Conservation (phyloP, 768 basidiomycete genomes). For the Mycena indigotica region DNA sequence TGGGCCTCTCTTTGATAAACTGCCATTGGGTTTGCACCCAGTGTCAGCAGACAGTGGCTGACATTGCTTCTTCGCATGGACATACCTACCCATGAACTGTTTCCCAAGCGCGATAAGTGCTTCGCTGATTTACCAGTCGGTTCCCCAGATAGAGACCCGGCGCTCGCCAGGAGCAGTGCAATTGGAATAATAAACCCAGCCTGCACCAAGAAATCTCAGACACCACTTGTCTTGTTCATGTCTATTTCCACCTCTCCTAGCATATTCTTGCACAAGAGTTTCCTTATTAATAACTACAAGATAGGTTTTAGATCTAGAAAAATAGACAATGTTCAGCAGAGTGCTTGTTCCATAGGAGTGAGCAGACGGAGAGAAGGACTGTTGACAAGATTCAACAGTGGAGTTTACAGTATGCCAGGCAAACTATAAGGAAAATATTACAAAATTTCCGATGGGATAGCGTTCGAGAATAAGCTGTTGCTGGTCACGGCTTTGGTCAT, state of each 20-base stretch:
- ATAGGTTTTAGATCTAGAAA: slow-evolving; percentile 94
- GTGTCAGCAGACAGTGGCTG: too few relatives aligned
- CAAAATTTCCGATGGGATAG: background rate
- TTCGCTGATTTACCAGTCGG: too few relatives aligned
- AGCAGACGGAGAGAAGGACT: slow-evolving; percentile 89
- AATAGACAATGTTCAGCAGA: slow-evolving; percentile 88
- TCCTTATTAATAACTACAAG: slow-evolving; percentile 97
- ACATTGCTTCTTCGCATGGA: too few relatives aligned
- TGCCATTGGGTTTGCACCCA: too few relatives aligned
- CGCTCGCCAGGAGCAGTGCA: too few relatives aligned
- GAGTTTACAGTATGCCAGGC: slow-evolving; percentile 36
- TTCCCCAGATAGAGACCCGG: too few relatives aligned
- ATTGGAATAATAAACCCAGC: slow-evolving; percentile 80
- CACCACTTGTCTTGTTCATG: slow-evolving; percentile 87
- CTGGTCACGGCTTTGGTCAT: background rate
- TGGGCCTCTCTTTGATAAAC: too few relatives aligned
- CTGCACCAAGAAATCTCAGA: slow-evolving; percentile 92
- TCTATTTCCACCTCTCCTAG: slow-evolving; percentile 87
- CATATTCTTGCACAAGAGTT: slow-evolving; percentile 91
- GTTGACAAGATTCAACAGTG: slow-evolving; percentile 90
- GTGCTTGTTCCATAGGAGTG: slow-evolving; percentile 80
- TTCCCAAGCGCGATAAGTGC: too few relatives aligned
- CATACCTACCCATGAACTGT: too few relatives aligned
- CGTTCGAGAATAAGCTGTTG: background rate
- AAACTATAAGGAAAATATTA: too few relatives aligned